Base-by-base conservation (phyloP, 306 rosid genomes). In the Ormosia semicastrata region DNA sequence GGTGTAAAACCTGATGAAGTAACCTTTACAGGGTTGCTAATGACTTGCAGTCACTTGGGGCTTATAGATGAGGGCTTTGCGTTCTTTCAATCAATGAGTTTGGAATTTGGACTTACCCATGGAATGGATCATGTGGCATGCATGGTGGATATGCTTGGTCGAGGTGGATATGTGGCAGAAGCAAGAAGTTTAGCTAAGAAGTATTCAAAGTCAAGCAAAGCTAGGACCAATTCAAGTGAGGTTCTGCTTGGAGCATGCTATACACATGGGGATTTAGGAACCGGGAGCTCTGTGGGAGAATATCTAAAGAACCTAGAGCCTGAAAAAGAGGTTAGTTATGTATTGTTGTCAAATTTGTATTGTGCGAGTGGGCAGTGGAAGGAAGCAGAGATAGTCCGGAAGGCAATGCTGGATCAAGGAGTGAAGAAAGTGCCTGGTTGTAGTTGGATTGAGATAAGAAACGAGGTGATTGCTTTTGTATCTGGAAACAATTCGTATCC, bases 11-110 rank as follows among this genome's bases (percentile, higher is more conserved):
- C 91, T 2, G 98, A 94, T 81, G 91, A 81, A 78, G 93, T 94
- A 49, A 94, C 98, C 75, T 90, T 90, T 79, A 86, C 91, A 24
- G 94, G 98, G 64, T 32, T 94, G 77, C 84, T 94, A 75, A 87
- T 94, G 92, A 87, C 92, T 84, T 91, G 98, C 84, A 92, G 97
- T 81, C 98, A 94, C 70, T 81, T 86, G 63, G 97, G 98, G 73
- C 92, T 94, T 46, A 77, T 90, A 73, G 75, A 86, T 14, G 84
- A 91, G 77, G 89, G 94, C 29, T 86, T 73, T 44, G 75, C 74
- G 13, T 75, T 90, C 57, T 89, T 89, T 66, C 77, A 84, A 84
- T 89, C 90, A 52, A 89, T 90, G 94, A 77, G 67, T 71, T 85
- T 70, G 58, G 90, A 86, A 64, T 81, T 78, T 77, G 91, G 93